Evolutionary conservation across 2,329 filamentous ascomycete species (phyloP).

Genomic region (Apiospora aurea): DNA sequence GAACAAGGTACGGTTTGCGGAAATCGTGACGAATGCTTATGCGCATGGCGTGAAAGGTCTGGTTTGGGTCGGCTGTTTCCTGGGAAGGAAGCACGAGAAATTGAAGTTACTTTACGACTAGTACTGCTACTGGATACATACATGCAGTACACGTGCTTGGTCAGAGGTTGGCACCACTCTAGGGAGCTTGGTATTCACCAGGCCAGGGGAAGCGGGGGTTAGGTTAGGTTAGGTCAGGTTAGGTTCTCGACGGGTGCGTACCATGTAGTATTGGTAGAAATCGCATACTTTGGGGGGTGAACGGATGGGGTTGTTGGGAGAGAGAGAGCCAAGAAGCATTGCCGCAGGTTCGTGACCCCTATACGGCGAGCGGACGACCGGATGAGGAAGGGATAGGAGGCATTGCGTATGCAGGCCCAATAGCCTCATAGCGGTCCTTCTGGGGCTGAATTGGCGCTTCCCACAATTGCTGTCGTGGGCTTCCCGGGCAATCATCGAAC

Average conservation of each 20-base stretch:
- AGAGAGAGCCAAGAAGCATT: background rate
- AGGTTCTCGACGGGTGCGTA: background rate
- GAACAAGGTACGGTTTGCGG: background rate
- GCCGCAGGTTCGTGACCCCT: constrained; percentile 9
- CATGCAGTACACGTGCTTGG: background rate
- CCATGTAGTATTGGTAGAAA: background rate
- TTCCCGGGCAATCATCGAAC: constrained; percentile 17
- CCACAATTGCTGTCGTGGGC: constrained; percentile 8
- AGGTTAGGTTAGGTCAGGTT: background rate
- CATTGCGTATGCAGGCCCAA: background rate
- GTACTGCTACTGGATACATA: background rate
- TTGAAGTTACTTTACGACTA: background rate
- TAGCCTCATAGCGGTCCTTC: background rate
- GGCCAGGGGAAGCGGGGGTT: background rate
- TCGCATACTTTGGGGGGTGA: background rate
- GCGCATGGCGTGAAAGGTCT: background rate
- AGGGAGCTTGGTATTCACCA: background rate
- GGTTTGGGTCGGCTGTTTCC: background rate
- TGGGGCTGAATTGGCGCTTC: background rate
- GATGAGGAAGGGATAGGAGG: background rate
- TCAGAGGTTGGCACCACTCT: background rate
- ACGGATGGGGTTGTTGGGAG: constrained; percentile 1
- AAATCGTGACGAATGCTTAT: background rate
- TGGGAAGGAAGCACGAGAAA: background rate
- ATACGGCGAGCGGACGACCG: background rate